Base-by-base conservation (phyloP, 177 flowering plant genomes). In the Vitis hybrid region DNA sequence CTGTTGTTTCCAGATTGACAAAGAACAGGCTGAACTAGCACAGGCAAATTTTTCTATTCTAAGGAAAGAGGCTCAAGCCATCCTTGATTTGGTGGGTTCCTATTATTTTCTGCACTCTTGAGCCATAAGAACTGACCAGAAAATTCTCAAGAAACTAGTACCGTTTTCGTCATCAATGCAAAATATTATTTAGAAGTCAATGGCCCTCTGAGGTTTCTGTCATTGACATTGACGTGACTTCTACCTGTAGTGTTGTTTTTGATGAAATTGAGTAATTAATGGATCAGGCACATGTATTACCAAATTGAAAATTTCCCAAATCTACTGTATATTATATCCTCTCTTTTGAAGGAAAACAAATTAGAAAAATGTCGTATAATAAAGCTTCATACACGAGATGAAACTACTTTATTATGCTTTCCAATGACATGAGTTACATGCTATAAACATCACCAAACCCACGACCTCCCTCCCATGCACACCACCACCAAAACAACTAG, bases 21-120 rank as follows among this genome's bases (percentile, higher is more conserved):
- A 83, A 73, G 98, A 93, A 64, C 98, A 91, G 67, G 88, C 90
- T 13, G 99, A 93, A 67, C 75, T 95, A 58, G 90, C 89, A 27
- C 86, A 74, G 46, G 81, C 91, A 14, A 95, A 91, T 77, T 95
- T 93, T 80, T 83, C 89, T 51, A 90, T 90, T 60, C n/a, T 95
- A 54, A 87, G 80, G 78, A 95, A 87, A 81, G 99, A 95, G 75
- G 98, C 91, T 67, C 93, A 91, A 76, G 81, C 84, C 7, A 81
- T 95, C 76, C 82, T 95, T 59, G 89, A 95, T 80, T 73, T 95
- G 93, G 98, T 93, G 70, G 58, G 91, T 15, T 61, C 61, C 65
- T 24, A 8, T 4, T 30, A 4, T 66, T 2, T 35, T 49, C 10
- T 69, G 10, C n/a, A 9, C 14, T 63, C 4, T 17, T 24, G 51